Base-by-base conservation (phyloP, 305 asterid genomes). In the Fraxinus greggii region DNA sequence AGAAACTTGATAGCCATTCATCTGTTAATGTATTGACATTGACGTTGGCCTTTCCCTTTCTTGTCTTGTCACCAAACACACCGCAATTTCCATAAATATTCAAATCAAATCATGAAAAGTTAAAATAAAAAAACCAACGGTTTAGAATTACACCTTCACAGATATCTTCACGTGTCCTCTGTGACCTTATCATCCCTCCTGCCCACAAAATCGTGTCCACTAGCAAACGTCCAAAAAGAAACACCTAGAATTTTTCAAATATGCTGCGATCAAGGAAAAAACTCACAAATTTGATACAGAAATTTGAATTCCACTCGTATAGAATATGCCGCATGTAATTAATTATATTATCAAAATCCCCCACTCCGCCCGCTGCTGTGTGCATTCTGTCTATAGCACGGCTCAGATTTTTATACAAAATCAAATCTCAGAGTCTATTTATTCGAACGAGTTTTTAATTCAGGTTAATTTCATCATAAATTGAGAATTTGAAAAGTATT, bases 121-220 rank as follows among this genome's bases (percentile, higher is more conserved):
- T 24, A 10, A 5, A 35, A 40, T 4, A 51, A 79, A 75, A 12
- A 0, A 13, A 79, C 45, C 80, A 63, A 86, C 91, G 90, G 91
- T 84, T 87, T 51, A 82, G 83, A 86, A 85, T 86, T 33, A 36
- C 21, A 23, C 79, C 38, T 40, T 72, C 38, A 33, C 80, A 29
- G 82, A 84, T 85, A 35, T 74, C 24, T 69, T 88, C 91, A 88
- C 89, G 79, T 72, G 87, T 38, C 79, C 7, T 79, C 84, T 78
- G 85, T 88, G 90, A 82, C 19, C 75, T 29, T 69, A 70, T 70
- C 75, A 70, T 29, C 42, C 13, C 75, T 29, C 26, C 26, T 54
- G 69, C 69, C 67, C 40, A 70, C 40, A 70, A 29, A 32, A 15
- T 70, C 21, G 10, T 70, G 42, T 69, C 72, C 74, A 69, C 19